Evolutionary conservation across 1,284 basidiomycete genomes (phyloP).

Genomic region (Porodaedalea pini): DNA sequence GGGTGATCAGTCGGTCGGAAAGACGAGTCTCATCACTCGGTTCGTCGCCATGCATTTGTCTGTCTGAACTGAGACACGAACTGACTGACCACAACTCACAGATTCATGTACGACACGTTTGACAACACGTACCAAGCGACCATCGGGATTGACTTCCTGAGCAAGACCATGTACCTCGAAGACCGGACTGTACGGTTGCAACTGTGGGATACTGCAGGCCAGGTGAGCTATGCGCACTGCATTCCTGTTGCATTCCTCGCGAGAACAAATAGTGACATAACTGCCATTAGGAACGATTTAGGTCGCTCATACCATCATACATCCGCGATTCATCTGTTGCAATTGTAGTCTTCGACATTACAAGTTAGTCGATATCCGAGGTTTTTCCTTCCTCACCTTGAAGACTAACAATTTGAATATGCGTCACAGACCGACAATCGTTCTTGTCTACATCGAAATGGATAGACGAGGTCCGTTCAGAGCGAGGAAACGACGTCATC

Average conservation of each 20-base stretch:
- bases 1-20: constrained; percentile 90
- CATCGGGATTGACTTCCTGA: constrained; percentile 99
- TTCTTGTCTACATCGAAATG: constrained; percentile 98
- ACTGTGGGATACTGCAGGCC: constrained; percentile 98
- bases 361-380: constrained; percentile 60
- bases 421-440: constrained; percentile 85
- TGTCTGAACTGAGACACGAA: neutral
- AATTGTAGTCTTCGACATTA: constrained; percentile 98
- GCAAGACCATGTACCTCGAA: constrained; percentile 99
- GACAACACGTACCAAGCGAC: constrained; percentile 99
- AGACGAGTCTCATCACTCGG: constrained; percentile 97
- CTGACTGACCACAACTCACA: constrained; percentile 30
- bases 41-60: constrained; percentile 35
- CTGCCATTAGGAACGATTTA: constrained; percentile 83
- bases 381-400: neutral
- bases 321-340: constrained; percentile 98
- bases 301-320: constrained; percentile 97
- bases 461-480: constrained; percentile 99
- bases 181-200: constrained; percentile 97
- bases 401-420: no score
- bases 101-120: constrained; percentile 99
- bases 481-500: constrained; percentile 97
- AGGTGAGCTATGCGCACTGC: constrained; percentile 55
- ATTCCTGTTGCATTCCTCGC: constrained; percentile 4
- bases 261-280: constrained; percentile 1